phyloP scores from a whole-genome alignment of 1,284 basidiomycete species.

The Mixia osmundae region DNA sequence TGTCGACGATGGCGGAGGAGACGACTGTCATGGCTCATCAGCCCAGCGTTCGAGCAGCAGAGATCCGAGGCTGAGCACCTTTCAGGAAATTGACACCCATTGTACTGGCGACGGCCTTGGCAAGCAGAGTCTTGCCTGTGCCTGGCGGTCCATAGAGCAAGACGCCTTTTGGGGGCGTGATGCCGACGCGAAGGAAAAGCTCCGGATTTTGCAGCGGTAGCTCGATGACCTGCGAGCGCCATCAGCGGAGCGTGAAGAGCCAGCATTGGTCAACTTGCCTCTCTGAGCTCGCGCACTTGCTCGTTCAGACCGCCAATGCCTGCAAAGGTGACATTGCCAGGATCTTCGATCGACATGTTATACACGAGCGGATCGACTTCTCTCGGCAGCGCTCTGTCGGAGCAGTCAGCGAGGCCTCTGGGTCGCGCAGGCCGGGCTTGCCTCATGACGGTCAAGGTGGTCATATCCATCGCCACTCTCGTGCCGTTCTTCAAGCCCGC shows the following conservation, averaged over 20 bases:
- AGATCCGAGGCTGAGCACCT: too few species aligned
- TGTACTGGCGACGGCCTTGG: slow-evolving; percentile 85
- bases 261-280: too few species aligned
- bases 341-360: slow-evolving; percentile 98
- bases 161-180: slow-evolving; percentile 71
- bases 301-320: slow-evolving; percentile 91
- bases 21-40: slow-evolving; percentile 35
- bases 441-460: slow-evolving; percentile 95
- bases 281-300: slow-evolving; percentile 86
- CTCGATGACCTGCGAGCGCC: slow-evolving; percentile 96
- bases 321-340: slow-evolving; percentile 81
- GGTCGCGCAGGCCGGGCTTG: neutral
- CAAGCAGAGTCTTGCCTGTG: slow-evolving; percentile 86
- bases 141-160: slow-evolving; percentile 81
- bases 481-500: slow-evolving; percentile 63
- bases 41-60: too few species aligned
- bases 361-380: slow-evolving; percentile 97
- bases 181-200: slow-evolving; percentile 81
- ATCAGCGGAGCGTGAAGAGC: slow-evolving; percentile 25
- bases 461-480: slow-evolving; percentile 97
- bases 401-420: neutral
- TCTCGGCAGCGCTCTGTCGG: slow-evolving; percentile 49
- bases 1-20: slow-evolving; percentile 97
- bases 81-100: slow-evolving; percentile 93
- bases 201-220: slow-evolving; percentile 87